Conservation (phyloP, 345 rosid genomes). For the Salix dunnii region DNA sequence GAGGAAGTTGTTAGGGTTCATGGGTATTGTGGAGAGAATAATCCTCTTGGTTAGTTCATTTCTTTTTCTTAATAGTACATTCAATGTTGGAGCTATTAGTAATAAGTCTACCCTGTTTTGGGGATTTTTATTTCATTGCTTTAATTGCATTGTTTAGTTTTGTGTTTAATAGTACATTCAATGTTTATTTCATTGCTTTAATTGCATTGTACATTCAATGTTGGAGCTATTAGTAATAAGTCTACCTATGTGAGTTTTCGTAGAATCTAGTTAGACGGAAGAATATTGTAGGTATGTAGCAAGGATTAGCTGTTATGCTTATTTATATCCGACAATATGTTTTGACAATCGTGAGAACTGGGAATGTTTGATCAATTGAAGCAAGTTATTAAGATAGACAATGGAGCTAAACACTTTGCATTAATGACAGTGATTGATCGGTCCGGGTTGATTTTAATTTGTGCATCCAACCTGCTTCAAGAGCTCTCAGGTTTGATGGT, state of each 20-base stretch:
- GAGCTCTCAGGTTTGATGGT: background rate
- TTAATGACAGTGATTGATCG: background rate
- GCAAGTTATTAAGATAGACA: background rate
- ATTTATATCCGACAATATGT: background rate
- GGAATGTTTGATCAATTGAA: background rate
- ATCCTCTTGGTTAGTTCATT: constrained; percentile 77
- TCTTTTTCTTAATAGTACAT: background rate
- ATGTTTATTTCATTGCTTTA: no score
- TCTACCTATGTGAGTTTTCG: background rate
- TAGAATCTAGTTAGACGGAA: background rate
- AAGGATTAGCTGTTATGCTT: background rate
- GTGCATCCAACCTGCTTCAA: background rate
- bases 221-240: no score
- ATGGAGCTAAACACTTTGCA: background rate
- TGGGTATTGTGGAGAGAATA: constrained; percentile 90
- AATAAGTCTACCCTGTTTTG: constrained; percentile 29
- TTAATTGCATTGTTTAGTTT: background rate
- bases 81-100: background rate
- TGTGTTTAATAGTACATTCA: background rate
- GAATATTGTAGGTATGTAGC: background rate
- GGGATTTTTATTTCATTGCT: background rate
- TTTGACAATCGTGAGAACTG: background rate
- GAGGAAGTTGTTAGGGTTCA: constrained; percentile 96
- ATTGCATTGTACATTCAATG: no score
- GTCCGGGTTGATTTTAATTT: background rate